Percentiles rank a stretch among this genome's conserved stretches.
phyloP scores from a whole-genome alignment of 352 stramenopile species.

The Phytophthora hibernalis region DNA sequence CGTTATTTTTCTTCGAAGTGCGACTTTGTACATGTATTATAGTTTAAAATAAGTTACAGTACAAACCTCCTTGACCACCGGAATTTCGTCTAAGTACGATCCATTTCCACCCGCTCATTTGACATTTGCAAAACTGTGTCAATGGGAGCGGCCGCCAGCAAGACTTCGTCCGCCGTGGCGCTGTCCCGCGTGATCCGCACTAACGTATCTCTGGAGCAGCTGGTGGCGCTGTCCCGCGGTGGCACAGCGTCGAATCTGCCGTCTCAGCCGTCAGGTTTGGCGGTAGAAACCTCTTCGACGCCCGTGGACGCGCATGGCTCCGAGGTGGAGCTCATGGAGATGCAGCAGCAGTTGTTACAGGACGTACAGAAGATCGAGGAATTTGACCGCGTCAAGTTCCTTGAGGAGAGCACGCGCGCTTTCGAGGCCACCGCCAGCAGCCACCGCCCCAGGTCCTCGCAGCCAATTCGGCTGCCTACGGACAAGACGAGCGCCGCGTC shows the following conservation, averaged over 20 bases:
- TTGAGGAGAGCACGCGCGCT: slow-evolving; percentile 56
- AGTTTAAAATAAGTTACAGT: too few species aligned
- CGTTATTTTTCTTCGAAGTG: too few species aligned
- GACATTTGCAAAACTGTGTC: not conserved
- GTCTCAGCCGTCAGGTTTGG: not conserved
- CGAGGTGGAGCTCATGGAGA: slow-evolving; percentile 54
- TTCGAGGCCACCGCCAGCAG: slow-evolving; percentile 73
- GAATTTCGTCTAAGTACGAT: slow-evolving; percentile 34
- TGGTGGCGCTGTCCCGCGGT: slow-evolving; percentile 36
- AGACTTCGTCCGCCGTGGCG: slow-evolving; percentile 26
- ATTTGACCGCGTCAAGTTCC: slow-evolving; percentile 59
- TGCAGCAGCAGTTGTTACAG: slow-evolving; percentile 57
- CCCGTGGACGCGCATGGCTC: slow-evolving; percentile 29
- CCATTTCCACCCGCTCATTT: slow-evolving; percentile 22
- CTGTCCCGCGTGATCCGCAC: slow-evolving; percentile 42
- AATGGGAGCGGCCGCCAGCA: slow-evolving; percentile 46
- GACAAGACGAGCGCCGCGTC: slow-evolving; percentile 61
- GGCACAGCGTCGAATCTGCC: slow-evolving; percentile 2
- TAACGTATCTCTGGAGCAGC: slow-evolving; percentile 48
- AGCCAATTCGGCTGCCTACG: slow-evolving; percentile 51
- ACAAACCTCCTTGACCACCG: slow-evolving; percentile 1
- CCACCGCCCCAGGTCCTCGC: slow-evolving; percentile 54
- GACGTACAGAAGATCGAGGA: slow-evolving; percentile 65
- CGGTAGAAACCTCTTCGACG: slow-evolving; percentile 35
- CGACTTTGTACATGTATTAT: too few species aligned